Evolutionary conservation across 139 green algal species (phyloP).

Genomic region (Medakamo hakoo): DNA sequence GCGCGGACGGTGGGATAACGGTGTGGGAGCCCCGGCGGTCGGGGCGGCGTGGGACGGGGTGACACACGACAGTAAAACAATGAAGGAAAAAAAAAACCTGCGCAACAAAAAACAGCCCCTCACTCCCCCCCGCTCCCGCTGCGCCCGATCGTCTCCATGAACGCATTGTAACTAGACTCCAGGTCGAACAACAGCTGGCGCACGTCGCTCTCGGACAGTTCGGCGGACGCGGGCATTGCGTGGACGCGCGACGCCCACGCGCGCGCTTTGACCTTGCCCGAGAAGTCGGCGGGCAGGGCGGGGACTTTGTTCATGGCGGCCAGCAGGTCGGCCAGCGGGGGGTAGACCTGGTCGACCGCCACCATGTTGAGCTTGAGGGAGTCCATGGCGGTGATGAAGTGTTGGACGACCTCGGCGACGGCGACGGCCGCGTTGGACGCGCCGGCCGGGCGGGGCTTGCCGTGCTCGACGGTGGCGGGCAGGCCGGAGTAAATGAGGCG

Average conservation of each 20-base stretch:
- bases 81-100: background rate
- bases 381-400: slow-evolving; percentile 94
- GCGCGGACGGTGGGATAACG: too few species aligned
- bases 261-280: slow-evolving; percentile 49
- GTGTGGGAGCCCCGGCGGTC: too few species aligned
- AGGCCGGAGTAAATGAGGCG: slow-evolving; percentile 63
- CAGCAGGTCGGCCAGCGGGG: slow-evolving; percentile 67
- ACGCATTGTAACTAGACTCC: slow-evolving; percentile 65
- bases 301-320: slow-evolving; percentile 46
- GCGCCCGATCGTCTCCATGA: slow-evolving; percentile 19
- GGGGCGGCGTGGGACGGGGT: too few species aligned
- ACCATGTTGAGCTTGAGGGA: slow-evolving; percentile 78
- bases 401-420: slow-evolving; percentile 69
- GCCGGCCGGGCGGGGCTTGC: slow-evolving; percentile 4
- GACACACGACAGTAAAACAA: too few species aligned
- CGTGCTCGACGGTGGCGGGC: slow-evolving; percentile 71
- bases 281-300: slow-evolving; percentile 57
- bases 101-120: background rate
- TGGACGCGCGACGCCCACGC: slow-evolving; percentile 59
- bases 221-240: slow-evolving; percentile 56
- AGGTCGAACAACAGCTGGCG: slow-evolving; percentile 83
- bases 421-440: slow-evolving; percentile 16
- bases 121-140: too few species aligned
- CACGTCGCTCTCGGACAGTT: slow-evolving; percentile 63
- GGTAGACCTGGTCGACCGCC: slow-evolving; percentile 82